Base-by-base conservation (phyloP, 345 rosid species). In the Eucalyptus cloeziana region DNA sequence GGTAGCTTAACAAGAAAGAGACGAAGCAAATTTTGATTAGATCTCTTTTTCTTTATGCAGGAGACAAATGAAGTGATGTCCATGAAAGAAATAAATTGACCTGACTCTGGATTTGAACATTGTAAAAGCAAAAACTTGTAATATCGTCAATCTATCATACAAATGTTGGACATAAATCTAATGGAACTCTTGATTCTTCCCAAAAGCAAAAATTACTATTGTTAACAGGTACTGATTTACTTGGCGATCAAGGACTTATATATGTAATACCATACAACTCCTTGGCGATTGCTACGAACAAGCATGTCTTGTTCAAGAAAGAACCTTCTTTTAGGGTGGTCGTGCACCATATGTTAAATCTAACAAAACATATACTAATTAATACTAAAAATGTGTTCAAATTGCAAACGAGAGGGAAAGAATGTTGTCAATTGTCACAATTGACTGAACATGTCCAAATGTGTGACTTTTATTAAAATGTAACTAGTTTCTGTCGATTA, bases 1-100 rank as follows among this genome's bases (percentile, higher is more conserved):
- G 90, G 91, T 76, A 87, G 87, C 97, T 97, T 92, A 58, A 31
- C 60, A 87, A 33, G 86, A 81, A 88, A 54, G 25, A 86, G 62
- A 14, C 49, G n/a, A 47, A 51, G 44, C 87, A 86, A 10, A 21
- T 25, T 81, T 69, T 83, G 15, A 67, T n/a, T 6, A 76, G 33
- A 19, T 71, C n/a, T 8, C 17, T 76, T 15, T 24, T 25, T 47
- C 43, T 64, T 10, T 15, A 62, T 10, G 9, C 30, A 47, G 67
- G 44, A 67, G 37, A 16, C 50, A 47, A 64, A 17, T 79, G 12
- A 54, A 30, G 14, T 87, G 79, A 58, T 1, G 60, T 71, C 49
- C 7, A 40, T 1, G 30, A 76, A 76, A 40, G 24, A 21, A 43
- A 7, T 37, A 40, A 40, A 6, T 40, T 22, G 13, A 24, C 47